Conservation (phyloP, 2,329 filamentous ascomycete species). For the Stagonosporopsis chrysanthemi region DNA sequence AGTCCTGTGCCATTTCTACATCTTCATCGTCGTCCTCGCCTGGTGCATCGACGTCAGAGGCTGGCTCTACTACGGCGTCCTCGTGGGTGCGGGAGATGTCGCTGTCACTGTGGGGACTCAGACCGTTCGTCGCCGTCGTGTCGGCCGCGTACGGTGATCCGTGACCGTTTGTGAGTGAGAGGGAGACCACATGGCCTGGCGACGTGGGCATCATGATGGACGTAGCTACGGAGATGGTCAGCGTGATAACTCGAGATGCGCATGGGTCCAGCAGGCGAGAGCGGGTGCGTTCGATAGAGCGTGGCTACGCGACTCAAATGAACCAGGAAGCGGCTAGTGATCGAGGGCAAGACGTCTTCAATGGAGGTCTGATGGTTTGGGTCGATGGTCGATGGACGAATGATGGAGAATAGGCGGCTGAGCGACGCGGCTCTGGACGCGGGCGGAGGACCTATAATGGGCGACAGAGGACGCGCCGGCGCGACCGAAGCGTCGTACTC, state of each 20-base stretch:
- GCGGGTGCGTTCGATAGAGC: constrained; percentile 47
- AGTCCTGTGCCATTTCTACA: constrained; percentile 54
- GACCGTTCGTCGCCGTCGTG: constrained; percentile 53
- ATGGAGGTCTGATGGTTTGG: constrained; percentile 52
- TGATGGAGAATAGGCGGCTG: constrained; percentile 37
- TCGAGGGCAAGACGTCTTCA: constrained; percentile 34
- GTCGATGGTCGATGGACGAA: constrained; percentile 44
- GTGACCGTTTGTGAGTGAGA: constrained; percentile 73
- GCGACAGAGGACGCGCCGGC: constrained; percentile 23
- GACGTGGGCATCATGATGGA: constrained; percentile 69
- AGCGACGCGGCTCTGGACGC: constrained; percentile 33
- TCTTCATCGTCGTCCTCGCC: constrained; percentile 52
- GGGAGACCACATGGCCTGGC: constrained; percentile 68
- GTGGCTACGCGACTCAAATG: constrained; percentile 54
- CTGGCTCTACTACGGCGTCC: constrained; percentile 53
- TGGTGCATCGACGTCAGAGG: constrained; percentile 51
- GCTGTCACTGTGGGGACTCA: constrained; percentile 70
- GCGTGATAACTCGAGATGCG: constrained; percentile 47
- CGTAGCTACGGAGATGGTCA: constrained; percentile 62
- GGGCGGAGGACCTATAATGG: constrained; percentile 23
- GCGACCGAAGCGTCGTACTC: constrained; percentile 23
- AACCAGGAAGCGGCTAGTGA: constrained; percentile 44
- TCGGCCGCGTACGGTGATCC: constrained; percentile 63
- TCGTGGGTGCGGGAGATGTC: constrained; percentile 77
- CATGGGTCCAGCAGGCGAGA: constrained; percentile 43